A percentile compares a stretch with the other conserved stretches of the same genome.
These are phyloP conservation scores for Backusella parvicylindrica DNA, from an alignment of 192 early-diverging fungal species.

Conservation along the genomic window DNA sequence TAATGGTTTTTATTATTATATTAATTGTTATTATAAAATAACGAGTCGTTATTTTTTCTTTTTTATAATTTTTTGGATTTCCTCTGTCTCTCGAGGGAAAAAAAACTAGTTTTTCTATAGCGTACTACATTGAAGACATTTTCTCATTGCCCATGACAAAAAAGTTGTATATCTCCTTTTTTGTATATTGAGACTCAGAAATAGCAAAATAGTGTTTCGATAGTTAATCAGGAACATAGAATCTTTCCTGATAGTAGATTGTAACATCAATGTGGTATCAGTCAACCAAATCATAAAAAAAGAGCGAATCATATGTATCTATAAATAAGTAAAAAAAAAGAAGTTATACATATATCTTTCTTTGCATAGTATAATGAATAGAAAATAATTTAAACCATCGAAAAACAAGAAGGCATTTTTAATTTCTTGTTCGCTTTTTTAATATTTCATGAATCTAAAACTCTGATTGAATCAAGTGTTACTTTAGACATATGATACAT, in stretches of 20 bases:
- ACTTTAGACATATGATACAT: neutral
- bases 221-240: neutral
- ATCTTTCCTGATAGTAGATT: neutral
- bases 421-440: neutral
- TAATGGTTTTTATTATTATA: neutral
- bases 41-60: neutral
- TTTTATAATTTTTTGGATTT: neutral
- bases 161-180: constrained; percentile 9
- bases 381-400: neutral
- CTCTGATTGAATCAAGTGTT: neutral
- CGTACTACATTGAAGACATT: neutral
- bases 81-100: neutral
- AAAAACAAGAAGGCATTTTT: neutral
- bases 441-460: neutral
- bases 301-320: neutral
- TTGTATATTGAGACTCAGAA: constrained; percentile 1
- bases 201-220: neutral
- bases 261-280: neutral
- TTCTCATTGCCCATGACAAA: constrained; percentile 1
- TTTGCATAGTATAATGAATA: neutral
- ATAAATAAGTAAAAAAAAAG: neutral
- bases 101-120: neutral
- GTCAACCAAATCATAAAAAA: neutral
- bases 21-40: neutral
- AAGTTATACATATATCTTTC: neutral